phyloP scores from a whole-genome alignment of 164 flowering plant genomes.

The Vitis cinerea region DNA sequence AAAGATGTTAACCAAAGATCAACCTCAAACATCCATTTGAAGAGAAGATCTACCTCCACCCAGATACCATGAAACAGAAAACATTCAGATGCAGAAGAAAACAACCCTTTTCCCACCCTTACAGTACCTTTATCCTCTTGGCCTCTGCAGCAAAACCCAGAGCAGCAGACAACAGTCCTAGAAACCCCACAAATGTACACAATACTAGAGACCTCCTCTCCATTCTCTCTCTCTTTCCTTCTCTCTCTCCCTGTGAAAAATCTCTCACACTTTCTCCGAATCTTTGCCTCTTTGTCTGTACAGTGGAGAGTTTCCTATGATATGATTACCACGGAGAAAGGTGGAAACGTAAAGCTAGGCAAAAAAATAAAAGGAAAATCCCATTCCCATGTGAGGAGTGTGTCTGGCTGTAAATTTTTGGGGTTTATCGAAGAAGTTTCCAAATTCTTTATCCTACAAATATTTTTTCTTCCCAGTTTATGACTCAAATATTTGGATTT shows the following conservation, averaged over 20 bases:
- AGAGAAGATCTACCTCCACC: too few species aligned
- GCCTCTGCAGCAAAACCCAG: conserved; percentile 85
- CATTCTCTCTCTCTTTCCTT: conserved; percentile 36
- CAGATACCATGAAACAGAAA: neutral
- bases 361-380: too few species aligned
- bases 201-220: conserved; percentile 51
- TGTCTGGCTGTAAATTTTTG: too few species aligned
- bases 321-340: too few species aligned
- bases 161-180: conserved; percentile 65
- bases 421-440: too few species aligned
- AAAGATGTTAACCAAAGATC: too few species aligned
- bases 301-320: neutral
- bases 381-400: too few species aligned
- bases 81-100: neutral
- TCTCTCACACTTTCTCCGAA: conserved; percentile 6
- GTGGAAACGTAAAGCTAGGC: conserved; percentile 12
- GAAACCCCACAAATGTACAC: conserved; percentile 55
- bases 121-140: conserved; percentile 63
- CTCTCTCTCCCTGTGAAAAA: neutral
- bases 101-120: neutral
- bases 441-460: too few species aligned
- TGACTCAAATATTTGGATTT: too few species aligned
- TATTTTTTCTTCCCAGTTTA: too few species aligned
- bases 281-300: neutral
- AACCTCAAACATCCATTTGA: too few species aligned